Evolutionary conservation across 2,329 filamentous ascomycete genomes (phyloP), one percentile per base, ranked within the genome.

Genomic region (Diaporthe citrichinensis): DNA sequence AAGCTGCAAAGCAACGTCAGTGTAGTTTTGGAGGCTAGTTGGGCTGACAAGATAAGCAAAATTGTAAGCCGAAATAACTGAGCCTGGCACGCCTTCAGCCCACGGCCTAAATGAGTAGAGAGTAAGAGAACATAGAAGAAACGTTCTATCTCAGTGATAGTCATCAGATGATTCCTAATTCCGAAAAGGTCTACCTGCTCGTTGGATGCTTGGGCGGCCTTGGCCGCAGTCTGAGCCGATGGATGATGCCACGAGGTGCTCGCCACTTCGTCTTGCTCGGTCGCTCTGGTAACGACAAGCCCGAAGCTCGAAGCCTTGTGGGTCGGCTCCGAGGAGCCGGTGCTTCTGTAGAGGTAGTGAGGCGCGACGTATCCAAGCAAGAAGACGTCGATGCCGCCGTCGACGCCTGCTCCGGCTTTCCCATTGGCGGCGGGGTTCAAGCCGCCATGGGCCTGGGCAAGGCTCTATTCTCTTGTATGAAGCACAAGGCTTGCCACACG

Each of bases 121-220:
- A 31, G 31, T 31, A 31, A 31, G 31, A 31, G 5, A 31, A 31
- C 31, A 31, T 5, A 31, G 3, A 31, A 31, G 31, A 5, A 31
- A 31, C 31, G 31, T 31, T 31, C 31, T 31, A 31, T 31, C 31
- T 31, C 31, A 31, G 31, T n/a, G n/a, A n/a, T n/a, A n/a, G n/a
- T n/a, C n/a, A n/a, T 31, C 5, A 31, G 31, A 31, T 5, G 31
- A 31, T 31, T 31, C 31, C 5, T 31, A 31, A 5, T 31, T 31
- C 72, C 14, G 77, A 81, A 12, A 78, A 73, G 7, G 78, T 76
- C 10, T 84, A 85, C 73, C 79, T 85, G 14, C 80, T 85, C 0
- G 80, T 84, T 17, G 83, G 84, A 5, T 83, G 84, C 73, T 78
- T 85, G 7, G 84, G 84, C 31, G 84, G 83, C 7, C 78, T 85